Evolutionary conservation across 345 rosid species (phyloP).

Genomic region (Corchorus capsularis): DNA sequence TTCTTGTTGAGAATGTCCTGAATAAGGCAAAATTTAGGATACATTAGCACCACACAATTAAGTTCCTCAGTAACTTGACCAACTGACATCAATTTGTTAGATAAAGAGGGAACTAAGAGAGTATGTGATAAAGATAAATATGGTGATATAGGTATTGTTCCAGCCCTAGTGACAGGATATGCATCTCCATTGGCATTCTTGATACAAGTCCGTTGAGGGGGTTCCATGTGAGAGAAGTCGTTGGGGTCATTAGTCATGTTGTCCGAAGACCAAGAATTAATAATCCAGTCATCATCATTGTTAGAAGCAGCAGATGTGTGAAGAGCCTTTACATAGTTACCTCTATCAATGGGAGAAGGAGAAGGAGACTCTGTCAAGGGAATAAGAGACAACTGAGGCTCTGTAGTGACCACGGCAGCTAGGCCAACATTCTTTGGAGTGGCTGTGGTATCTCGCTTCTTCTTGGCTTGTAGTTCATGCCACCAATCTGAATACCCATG

Average conservation of each 20-base stretch:
- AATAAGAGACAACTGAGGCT: background rate
- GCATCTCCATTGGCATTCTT: background rate
- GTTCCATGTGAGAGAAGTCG: background rate
- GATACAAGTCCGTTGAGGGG: background rate
- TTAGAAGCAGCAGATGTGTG: background rate
- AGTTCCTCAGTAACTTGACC: no score
- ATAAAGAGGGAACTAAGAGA: background rate
- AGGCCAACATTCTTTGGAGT: background rate
- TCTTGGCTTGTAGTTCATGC: constrained; percentile 1
- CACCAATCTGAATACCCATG: background rate
- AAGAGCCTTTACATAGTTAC: background rate
- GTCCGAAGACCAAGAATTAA: background rate
- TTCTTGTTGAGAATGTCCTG: no score
- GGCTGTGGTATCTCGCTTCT: background rate
- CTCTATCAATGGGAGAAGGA: background rate
- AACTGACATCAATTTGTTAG: background rate
- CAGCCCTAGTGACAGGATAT: constrained; percentile 4
- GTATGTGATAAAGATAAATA: background rate
- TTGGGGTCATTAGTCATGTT: background rate
- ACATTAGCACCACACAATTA: no score
- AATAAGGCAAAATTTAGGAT: no score
- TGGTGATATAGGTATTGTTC: background rate
- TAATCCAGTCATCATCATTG: background rate
- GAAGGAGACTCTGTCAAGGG: background rate
- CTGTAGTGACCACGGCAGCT: background rate